Conservation (phyloP, 495 filamentous ascomycete species). For the Penicillium antarcticum region DNA sequence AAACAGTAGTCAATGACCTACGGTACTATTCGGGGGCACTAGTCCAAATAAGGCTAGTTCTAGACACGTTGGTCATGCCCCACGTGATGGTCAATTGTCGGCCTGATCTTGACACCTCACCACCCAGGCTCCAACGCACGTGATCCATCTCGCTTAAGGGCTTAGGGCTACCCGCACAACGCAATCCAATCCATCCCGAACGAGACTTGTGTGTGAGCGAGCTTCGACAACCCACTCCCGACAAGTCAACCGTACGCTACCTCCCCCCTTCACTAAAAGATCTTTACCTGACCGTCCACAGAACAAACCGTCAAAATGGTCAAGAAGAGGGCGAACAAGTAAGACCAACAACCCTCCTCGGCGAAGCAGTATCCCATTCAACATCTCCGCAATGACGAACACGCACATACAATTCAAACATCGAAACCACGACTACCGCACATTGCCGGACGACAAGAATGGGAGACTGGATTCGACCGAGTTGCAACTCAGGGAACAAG, state of each 20-base stretch:
- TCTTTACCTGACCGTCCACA: conserved; percentile 30
- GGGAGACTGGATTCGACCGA: conserved; percentile 18
- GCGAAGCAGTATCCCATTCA: conserved; percentile 26
- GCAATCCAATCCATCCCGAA: conserved; percentile 39
- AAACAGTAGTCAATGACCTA: conserved; percentile 19
- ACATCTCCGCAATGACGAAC: conserved; percentile 29
- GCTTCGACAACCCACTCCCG: conserved; percentile 46
- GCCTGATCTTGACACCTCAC: not conserved
- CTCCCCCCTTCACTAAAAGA: conserved; percentile 23
- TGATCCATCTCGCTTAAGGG: conserved; percentile 43
- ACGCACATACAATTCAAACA: conserved; percentile 9
- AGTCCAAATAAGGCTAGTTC: not conserved
- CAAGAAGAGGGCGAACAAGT: conserved; percentile 99
- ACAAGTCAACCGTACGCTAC: conserved; percentile 45
- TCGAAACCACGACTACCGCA: conserved; percentile 6
- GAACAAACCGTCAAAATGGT: conserved; percentile 85
- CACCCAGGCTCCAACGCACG: conserved; percentile 10
- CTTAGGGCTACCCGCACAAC: conserved; percentile 46
- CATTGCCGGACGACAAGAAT: conserved; percentile 23
- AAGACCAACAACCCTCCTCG: conserved; percentile 40
- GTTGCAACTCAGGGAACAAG: conserved; percentile 9
- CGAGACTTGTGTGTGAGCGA: conserved; percentile 34
- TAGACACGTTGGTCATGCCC: conserved; percentile 4
- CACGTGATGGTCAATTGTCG: not conserved
- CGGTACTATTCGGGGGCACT: conserved; percentile 23